Base-by-base conservation (phyloP, 768 basidiomycete genomes). In the Auricularia cornea region DNA sequence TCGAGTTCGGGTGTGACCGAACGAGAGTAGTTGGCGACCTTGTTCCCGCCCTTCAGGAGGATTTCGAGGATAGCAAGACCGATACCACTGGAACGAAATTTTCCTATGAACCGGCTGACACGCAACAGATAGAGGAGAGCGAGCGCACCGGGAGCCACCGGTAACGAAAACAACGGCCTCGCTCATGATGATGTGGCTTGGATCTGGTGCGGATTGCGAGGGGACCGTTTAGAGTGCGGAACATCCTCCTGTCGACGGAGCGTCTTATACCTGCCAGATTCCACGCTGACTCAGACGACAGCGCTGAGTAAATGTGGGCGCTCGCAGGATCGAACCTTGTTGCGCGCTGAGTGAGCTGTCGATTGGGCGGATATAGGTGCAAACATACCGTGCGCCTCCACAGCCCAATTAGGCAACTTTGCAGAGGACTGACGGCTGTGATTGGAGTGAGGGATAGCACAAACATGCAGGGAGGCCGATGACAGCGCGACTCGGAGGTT, bases 1-100 rank as follows among this genome's bases (percentile, higher is more conserved):
- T 78, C 62, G 18, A 94, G 78, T 66, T 89, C 90, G 20, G 84
- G 76, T 3, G 90, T 82, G 59, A 75, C 74, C n/a, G 89, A 80
- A 29, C 94, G 85, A 3, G 89, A 88, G 62, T 96, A 76, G 0
- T 90, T 86, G 65, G 93, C 80, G 60, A 97, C 92, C 48, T 86
- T 83, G 60, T 80, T 76, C 75, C 86, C 84, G 60, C 81, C 81
- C 26, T 48, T 48, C 20, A 94, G 79, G 26, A 95, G 81, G 61
- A 83, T 76, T 20, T 70, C 79, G 33, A 88, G 82, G 66, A 90
- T 81, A 18, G 92, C 89, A 59, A 96, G 83, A 1, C 95, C 94
- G 64, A 97, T 86, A 3, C 86, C 86, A 69, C 81, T 79, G 62
- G 28, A 14, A 16, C 20, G 30, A 26, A 12, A 62, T 62, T 59